These are phyloP conservation scores for Daldinia eschscholtzii DNA, from an alignment of 2,329 filamentous ascomycete species.

Conservation along the genomic window DNA sequence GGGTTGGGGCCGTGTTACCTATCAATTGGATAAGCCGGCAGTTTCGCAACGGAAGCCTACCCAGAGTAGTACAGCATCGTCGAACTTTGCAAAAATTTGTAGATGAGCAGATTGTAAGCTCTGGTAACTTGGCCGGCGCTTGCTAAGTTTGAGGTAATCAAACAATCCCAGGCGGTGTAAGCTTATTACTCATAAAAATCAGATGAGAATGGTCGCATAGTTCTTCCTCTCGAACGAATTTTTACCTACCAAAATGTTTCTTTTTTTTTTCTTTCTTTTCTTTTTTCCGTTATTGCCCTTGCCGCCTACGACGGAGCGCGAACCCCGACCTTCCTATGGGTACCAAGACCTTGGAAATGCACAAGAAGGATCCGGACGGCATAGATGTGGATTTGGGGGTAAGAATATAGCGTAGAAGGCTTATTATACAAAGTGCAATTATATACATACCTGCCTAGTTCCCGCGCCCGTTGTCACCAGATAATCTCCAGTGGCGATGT, in stretches of 20 bases:
- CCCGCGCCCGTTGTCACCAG: background rate
- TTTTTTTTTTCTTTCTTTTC: no score
- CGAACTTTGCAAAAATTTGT: background rate
- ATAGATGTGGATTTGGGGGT: background rate
- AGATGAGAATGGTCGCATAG: constrained; percentile 1
- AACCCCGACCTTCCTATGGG: background rate
- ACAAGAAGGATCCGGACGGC: background rate
- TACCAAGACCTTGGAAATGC: background rate
- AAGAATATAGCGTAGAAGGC: background rate
- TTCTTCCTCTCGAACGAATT: background rate
- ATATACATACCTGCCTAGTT: background rate
- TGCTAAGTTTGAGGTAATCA: background rate
- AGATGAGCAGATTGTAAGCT: constrained; percentile 6
- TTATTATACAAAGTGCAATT: background rate
- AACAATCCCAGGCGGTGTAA: constrained; percentile 1
- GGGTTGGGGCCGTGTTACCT: background rate
- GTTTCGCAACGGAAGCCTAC: background rate
- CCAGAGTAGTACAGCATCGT: background rate
- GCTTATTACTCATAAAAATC: background rate
- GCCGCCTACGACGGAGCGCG: background rate
- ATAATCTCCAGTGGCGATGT: background rate
- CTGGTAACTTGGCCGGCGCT: background rate
- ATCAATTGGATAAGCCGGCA: background rate
- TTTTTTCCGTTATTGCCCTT: no score
- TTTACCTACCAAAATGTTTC: background rate